Evolutionary conservation across 805 yeast species (phyloP), one percentile per base, ranked within the genome.

Genomic region (Maudiozyma barnettii): DNA sequence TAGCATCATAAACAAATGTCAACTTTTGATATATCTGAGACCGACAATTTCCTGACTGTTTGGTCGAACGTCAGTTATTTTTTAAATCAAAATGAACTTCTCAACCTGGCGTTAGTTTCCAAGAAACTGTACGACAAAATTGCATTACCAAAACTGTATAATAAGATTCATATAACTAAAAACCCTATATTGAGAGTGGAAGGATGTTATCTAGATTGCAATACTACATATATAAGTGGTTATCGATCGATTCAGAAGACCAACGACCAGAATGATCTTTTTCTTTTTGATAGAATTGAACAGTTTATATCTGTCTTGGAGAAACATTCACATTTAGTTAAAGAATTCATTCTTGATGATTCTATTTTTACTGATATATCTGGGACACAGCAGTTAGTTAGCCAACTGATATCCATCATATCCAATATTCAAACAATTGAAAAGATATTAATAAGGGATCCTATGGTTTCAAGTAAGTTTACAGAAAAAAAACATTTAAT

Each of bases 41-140:
- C 8, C 30, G 30, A 26, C 30, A 26, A 9, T 4, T 20, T 41
- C 6, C 18, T n/a, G 7, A 30, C 26, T 5, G 18, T 41, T 5
- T 33, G 42, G 41, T 26, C 33, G 7, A 47, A 47, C 21, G 50
- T 61, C 10, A 47, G 55, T 9, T 31, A 43, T 8, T 67, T 50
- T 45, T 53, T 74, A 14, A 70, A 73, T 6, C 79, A 75, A 50
- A 66, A 69, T 47, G 67, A 63, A 19, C 61, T 70, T 43, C 30
- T 66, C 4, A 56, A 57, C 22, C 49, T 74, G n/a, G 54, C 68
- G 2, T 56, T 52, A 36, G 57, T 69, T 2, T 65, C 57, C 48
- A 66, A 61, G 49, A 51, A 51, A 13, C 39, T 63, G 8, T 51
- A 67, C n/a, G 64, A 70, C 29, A 30, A 50, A 1, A 29, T 65